These are phyloP conservation scores for Coemansia sp. DNA, from an alignment of 192 early-diverging fungal species.

Conservation along the genomic window DNA sequence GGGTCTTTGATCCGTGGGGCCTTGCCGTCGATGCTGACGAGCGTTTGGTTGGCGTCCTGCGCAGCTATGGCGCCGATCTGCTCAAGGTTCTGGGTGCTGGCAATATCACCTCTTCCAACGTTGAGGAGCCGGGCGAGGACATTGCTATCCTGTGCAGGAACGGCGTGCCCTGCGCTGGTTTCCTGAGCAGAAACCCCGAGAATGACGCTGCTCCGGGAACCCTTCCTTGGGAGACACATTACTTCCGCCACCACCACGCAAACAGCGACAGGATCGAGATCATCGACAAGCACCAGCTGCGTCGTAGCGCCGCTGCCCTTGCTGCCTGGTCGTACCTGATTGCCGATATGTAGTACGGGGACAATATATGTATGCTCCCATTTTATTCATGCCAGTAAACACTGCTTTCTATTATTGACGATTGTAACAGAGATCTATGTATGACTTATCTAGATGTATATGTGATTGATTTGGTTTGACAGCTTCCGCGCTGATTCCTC, in stretches of 20 bases:
- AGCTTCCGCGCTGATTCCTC: background rate
- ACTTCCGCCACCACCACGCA: conserved; percentile 65
- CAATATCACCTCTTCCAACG: conserved; percentile 35
- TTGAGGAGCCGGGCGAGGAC: conserved; percentile 52
- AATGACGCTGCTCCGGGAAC: conserved; percentile 32
- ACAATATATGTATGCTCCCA: too few relatives aligned
- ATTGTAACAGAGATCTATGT: too few relatives aligned
- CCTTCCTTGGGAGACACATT: conserved; percentile 51
- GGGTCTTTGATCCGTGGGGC: conserved; percentile 66
- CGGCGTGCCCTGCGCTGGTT: conserved; percentile 61
- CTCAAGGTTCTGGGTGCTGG: conserved; percentile 44
- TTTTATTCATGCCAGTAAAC: too few relatives aligned
- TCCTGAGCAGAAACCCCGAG: conserved; percentile 53
- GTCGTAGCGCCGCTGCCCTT: conserved; percentile 59
- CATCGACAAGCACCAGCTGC: conserved; percentile 59
- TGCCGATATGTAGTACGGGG: conserved; percentile 51
- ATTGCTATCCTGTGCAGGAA: conserved; percentile 56
- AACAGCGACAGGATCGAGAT: conserved; percentile 56
- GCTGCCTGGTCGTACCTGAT: conserved; percentile 63
- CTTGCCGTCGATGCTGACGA: conserved; percentile 49
- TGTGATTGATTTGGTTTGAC: conserved; percentile 17
- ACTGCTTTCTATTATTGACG: too few relatives aligned
- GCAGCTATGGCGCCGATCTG: conserved; percentile 41
- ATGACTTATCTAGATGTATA: conserved; percentile 22
- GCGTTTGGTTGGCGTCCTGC: conserved; percentile 23